These are phyloP conservation scores for Cyclostephanos tholiformis DNA, from an alignment of 108 stramenopile genomes.

Conservation along the genomic window DNA sequence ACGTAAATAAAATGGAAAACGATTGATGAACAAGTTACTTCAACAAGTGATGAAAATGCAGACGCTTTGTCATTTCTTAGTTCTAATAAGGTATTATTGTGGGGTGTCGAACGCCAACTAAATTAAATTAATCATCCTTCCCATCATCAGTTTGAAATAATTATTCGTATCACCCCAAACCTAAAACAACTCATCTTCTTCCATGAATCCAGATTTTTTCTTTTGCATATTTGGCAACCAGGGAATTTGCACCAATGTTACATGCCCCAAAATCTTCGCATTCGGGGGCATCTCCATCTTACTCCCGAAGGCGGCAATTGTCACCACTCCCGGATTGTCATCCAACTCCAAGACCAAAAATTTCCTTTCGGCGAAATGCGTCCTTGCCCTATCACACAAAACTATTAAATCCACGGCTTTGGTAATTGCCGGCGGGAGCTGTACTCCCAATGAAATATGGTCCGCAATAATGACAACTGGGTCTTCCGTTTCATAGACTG, in stretches of 20 bases:
- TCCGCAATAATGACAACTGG: conserved; percentile 86
- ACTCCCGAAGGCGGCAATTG: conserved; percentile 66
- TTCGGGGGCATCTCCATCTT: conserved; percentile 62
- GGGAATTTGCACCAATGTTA: conserved; percentile 80
- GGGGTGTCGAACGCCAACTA: no score
- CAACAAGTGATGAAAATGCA: no score
- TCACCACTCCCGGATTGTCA: conserved; percentile 42
- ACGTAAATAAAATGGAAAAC: no score
- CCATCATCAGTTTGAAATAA: neutral
- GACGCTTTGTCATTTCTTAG: no score
- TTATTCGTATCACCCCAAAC: neutral
- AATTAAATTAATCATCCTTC: no score
- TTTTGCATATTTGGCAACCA: conserved; percentile 88
- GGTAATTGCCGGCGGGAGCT: conserved; percentile 58
- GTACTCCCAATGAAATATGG: conserved; percentile 64
- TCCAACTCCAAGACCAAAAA: conserved; percentile 72
- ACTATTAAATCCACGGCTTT: conserved; percentile 82
- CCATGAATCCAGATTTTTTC: conserved; percentile 84
- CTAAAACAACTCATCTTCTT: conserved; percentile 84
- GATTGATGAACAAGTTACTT: no score
- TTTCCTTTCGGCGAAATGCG: conserved; percentile 71
- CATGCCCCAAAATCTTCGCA: conserved; percentile 75
- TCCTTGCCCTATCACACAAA: conserved; percentile 69
- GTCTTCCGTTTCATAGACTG: conserved; percentile 68
- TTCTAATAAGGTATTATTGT: no score